Evolutionary conservation across 2,329 filamentous ascomycete species (phyloP), one percentile per base, ranked within the genome.

Genomic region (Remersonia thermophila): DNA sequence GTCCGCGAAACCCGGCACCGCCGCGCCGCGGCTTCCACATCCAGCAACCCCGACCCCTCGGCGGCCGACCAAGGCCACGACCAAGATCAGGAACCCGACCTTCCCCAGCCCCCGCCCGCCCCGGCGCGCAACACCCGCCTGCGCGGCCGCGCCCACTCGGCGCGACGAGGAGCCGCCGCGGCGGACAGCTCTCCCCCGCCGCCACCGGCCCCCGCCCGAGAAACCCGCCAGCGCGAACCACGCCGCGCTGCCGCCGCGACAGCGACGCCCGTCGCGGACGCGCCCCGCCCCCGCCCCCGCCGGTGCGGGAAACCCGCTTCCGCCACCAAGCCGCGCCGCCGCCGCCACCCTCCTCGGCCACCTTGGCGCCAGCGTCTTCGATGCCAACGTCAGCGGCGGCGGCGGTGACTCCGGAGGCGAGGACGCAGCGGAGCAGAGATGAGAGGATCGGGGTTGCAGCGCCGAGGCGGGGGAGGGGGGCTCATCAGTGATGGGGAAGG

Each of bases 361-460:
- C 30, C 3, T n/a, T 25, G 14, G 2, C 23, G 5, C 20, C 20
- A 23, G 20, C 20, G 20, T 23, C 20, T 23, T 23, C 20, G 5
- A 5, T 23, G 5, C 20, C n/a, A n/a, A n/a, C n/a, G n/a, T 25
- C 30, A 11, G 32, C 15, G 16, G 12, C 35, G 25, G 25, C 33
- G 2, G 41, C 46, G 12, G 47, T 47, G 2, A 49, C 51, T 12
- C 47, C 49, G 6, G 51, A 52, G 27, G 44, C 43, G 27, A 41
- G 52, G 37, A 36, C 37, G 11, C 53, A 51, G 32, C 45, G 54
- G 40, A 52, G 44, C 12, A 44, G 54, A 20, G 55, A 56, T 30
- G 55, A 57, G 47, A 45, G 55, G 35, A 48, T 53, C 6, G 52
- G 51, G 13, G 37, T 51, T 2, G 38, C 43, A 7, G 44, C 49